Percentiles rank a stretch among this genome's conserved stretches.
These are phyloP conservation scores for Ustilago crameri DNA, from an alignment of 1,284 basidiomycete genomes.

Conservation along the genomic window DNA sequence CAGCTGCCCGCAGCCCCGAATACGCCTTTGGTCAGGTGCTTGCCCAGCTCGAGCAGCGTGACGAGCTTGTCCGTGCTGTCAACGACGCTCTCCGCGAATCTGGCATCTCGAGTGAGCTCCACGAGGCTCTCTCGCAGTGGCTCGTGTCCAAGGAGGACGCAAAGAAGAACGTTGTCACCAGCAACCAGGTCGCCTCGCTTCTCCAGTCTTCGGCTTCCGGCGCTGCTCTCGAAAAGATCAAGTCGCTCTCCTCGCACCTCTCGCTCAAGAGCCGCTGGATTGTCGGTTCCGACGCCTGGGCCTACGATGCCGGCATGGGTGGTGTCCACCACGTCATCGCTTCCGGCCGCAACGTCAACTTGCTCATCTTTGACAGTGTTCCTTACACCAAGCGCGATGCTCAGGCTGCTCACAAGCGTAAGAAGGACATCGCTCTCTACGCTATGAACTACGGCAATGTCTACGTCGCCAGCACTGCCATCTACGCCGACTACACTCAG, in stretches of 20 bases:
- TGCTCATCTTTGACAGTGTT: constrained; percentile 92
- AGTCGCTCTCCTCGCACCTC: constrained; percentile 52
- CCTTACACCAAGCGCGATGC: constrained; percentile 79
- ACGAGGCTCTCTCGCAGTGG: constrained; percentile 59
- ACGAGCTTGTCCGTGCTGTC: constrained; percentile 59
- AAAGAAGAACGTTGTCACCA: constrained; percentile 43
- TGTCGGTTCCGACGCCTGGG: constrained; percentile 96
- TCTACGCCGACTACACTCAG: constrained; percentile 94
- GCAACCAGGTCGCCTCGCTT: constrained; percentile 50
- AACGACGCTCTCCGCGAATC: constrained; percentile 47
- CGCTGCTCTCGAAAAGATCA: constrained; percentile 50
- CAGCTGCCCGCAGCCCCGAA: constrained; percentile 83
- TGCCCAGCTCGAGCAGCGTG: constrained; percentile 73
- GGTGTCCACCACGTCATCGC: constrained; percentile 94
- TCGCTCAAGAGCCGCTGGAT: constrained; percentile 79
- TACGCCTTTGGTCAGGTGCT: constrained; percentile 91
- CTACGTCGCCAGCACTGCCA: constrained; percentile 93
- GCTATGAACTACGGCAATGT: constrained; percentile 98
- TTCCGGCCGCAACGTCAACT: constrained; percentile 89
- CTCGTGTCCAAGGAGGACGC: constrained; percentile 46
- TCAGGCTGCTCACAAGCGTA: constrained; percentile 64
- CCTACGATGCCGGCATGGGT: constrained; percentile 94
- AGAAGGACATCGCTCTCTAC: constrained; percentile 73
- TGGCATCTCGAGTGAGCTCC: constrained; percentile 54
- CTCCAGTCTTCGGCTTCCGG: constrained; percentile 75